phyloP scores from a whole-genome alignment of 345 rosid genomes.

The Euphorbia lathyris region DNA sequence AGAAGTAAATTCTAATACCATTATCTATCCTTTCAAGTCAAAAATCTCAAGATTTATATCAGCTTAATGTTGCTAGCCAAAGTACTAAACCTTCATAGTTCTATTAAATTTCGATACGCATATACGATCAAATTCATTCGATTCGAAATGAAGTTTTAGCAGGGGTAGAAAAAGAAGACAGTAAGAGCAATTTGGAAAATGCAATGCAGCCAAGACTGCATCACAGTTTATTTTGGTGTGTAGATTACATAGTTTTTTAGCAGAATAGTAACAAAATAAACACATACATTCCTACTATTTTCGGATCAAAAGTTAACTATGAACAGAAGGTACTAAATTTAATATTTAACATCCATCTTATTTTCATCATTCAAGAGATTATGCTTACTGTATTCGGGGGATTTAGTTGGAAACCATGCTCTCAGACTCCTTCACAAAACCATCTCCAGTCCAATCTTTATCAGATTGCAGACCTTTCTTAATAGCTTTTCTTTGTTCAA shows the following conservation, averaged over 20 bases:
- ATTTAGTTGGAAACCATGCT: slow-evolving; percentile 91
- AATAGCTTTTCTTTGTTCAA: slow-evolving; percentile 67
- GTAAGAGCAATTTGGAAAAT: too few relatives aligned
- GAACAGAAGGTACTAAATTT: neutral
- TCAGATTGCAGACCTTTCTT: slow-evolving; percentile 82
- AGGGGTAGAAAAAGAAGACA: too few relatives aligned
- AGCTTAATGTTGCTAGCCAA: too few relatives aligned
- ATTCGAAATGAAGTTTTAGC: too few relatives aligned
- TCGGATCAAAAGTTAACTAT: slow-evolving; percentile 3
- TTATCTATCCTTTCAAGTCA: too few relatives aligned
- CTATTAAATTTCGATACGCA: too few relatives aligned
- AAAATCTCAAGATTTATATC: too few relatives aligned
- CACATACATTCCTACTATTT: neutral
- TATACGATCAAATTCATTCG: too few relatives aligned
- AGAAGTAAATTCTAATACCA: too few relatives aligned
- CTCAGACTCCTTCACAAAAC: slow-evolving; percentile 85
- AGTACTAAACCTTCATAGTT: too few relatives aligned
- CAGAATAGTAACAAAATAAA: neutral
- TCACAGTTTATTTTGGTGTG: neutral
- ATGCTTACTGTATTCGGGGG: slow-evolving; percentile 16
- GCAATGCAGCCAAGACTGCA: neutral
- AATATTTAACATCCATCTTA: slow-evolving; percentile 1
- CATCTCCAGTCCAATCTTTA: slow-evolving; percentile 98
- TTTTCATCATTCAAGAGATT: slow-evolving; percentile 14
- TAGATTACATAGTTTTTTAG: neutral